Percentiles rank a stretch among this genome's conserved stretches.
Conservation (phyloP, 495 filamentous ascomycete species). For the Tuber microsphaerosporum region DNA sequence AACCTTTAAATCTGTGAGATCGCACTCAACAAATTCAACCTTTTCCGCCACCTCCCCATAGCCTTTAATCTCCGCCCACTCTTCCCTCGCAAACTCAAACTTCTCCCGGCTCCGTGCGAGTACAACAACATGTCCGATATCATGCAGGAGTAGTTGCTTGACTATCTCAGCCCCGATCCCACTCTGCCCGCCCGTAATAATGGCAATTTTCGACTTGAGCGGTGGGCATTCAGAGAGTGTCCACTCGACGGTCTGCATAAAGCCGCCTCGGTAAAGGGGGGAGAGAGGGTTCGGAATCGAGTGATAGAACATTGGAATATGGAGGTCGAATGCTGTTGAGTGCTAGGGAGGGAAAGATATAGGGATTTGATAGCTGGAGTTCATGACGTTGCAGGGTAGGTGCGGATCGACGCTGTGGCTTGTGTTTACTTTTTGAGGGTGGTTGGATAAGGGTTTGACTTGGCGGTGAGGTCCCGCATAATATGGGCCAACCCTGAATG, state of each 20-base stretch:
- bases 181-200: constrained; percentile 47
- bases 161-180: constrained; percentile 47
- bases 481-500: too few relatives aligned
- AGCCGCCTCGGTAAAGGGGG: constrained; percentile 14
- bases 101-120: constrained; percentile 41
- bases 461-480: background rate
- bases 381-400: background rate
- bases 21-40: constrained; percentile 42
- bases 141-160: constrained; percentile 45
- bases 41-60: constrained; percentile 7
- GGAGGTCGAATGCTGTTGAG: background rate
- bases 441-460: background rate
- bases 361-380: background rate
- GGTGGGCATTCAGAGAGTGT: constrained; percentile 27
- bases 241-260: constrained; percentile 23
- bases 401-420: background rate
- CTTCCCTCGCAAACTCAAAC: constrained; percentile 32
- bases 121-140: constrained; percentile 43
- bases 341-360: background rate
- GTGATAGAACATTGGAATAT: background rate
- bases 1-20: constrained; percentile 41
- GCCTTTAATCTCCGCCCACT: constrained; percentile 28
- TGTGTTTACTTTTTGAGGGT: background rate
- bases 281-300: constrained; percentile 11
- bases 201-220: constrained; percentile 42